Conservation (phyloP, 345 rosid species). For the Pistacia vera region DNA sequence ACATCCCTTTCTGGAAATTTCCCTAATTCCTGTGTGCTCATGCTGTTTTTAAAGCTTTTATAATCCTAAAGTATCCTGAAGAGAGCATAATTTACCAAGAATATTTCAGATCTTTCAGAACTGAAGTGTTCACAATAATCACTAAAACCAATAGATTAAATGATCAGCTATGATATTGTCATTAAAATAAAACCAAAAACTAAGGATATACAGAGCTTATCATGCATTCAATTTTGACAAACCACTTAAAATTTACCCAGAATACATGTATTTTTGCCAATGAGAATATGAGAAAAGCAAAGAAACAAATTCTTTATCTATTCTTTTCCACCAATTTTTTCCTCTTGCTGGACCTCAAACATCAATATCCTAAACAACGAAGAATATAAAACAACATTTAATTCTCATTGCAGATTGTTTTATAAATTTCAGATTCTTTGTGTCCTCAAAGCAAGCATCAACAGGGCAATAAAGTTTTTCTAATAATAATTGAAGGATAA, state of each 20-base stretch:
- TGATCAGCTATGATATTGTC: too few relatives aligned
- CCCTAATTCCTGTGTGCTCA: constrained; percentile 9
- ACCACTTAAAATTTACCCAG: neutral
- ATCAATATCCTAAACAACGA: neutral
- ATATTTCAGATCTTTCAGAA: neutral
- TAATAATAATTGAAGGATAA: too few relatives aligned
- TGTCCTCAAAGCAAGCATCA: neutral
- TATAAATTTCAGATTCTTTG: neutral
- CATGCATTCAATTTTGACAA: neutral
- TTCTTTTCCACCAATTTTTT: too few relatives aligned
- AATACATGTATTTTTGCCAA: neutral
- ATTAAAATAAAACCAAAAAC: too few relatives aligned
- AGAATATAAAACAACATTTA: too few relatives aligned
- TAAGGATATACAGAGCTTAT: neutral
- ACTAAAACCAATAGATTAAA: neutral
- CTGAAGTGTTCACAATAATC: neutral
- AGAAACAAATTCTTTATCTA: neutral
- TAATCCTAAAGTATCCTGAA: neutral
- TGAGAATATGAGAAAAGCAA: too few relatives aligned
- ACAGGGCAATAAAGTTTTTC: neutral
- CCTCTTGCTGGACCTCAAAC: neutral
- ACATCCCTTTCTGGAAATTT: constrained; percentile 11
- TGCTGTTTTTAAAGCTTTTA: neutral
- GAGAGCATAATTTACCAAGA: neutral
- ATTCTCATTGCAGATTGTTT: neutral